Conservation (phyloP, 2,329 filamentous ascomycete genomes). For the Raffaelea ambrosiae region DNA sequence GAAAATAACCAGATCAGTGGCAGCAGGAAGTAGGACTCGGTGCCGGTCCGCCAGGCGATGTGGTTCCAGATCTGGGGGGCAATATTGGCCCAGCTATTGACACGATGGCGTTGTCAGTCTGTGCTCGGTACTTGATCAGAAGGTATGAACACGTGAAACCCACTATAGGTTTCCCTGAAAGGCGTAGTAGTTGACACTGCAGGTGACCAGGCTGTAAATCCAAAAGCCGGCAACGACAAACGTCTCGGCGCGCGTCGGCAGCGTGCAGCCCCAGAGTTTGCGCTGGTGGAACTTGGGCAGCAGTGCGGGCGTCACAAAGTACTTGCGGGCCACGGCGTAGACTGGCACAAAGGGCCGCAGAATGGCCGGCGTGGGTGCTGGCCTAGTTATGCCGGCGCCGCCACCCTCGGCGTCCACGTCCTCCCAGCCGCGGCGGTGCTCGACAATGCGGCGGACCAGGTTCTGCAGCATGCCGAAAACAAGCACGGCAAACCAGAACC, state of each 20-base stretch:
- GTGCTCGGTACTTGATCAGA: no score
- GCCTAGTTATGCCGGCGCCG: neutral
- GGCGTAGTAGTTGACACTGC: neutral
- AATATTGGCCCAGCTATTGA: no score
- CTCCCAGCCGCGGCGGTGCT: neutral
- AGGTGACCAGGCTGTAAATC: conserved; percentile 4
- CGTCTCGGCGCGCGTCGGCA: conserved; percentile 5
- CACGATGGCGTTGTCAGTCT: no score
- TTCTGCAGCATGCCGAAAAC: conserved; percentile 4
- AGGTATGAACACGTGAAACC: no score
- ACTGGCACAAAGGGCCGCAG: neutral
- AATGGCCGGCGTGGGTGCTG: neutral
- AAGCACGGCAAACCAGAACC: conserved; percentile 5
- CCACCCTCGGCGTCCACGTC: neutral
- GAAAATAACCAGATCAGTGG: conserved; percentile 39
- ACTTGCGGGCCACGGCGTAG: neutral
- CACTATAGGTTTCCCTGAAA: no score
- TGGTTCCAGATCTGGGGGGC: no score
- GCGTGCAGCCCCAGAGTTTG: conserved; percentile 2
- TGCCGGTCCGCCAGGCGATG: neutral
- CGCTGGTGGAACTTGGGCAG: conserved; percentile 2
- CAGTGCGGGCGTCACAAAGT: conserved; percentile 1
- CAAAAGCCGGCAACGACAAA: conserved; percentile 3
- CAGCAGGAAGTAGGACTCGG: neutral
- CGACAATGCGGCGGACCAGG: neutral